Evolutionary conservation across 139 green algal species (phyloP), one percentile per base, ranked within the genome.

Genomic region (Chlorella sp.): DNA sequence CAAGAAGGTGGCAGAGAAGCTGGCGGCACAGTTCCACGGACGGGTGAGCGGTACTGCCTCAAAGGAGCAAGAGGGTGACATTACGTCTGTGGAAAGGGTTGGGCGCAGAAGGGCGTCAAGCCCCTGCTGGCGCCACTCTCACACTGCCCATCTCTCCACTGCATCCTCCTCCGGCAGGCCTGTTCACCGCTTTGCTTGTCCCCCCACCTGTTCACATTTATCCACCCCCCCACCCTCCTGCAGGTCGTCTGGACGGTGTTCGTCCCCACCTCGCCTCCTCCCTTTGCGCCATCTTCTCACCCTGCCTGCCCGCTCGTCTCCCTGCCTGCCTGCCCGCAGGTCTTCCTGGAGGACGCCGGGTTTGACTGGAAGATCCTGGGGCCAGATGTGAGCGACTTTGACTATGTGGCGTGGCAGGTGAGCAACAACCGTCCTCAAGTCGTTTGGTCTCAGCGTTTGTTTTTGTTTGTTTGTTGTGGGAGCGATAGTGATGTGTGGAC

Each of bases 281-380:
- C 48, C 48, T 57, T 5, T 9, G 48, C 48, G 48, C 48, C 48
- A 57, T 57, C 48, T 57, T 57, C 48, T 57, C 48, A 57, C 73
- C 73, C n/a, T 40, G 73, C 30, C 73, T 80, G 40, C 26, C 73
- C 73, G 40, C 26, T 37, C 73, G 18, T 36, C 28, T 84, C 4
- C 30, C 26, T 86, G 5, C 24, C 88, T 93, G n/a, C n/a, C 71
- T 53, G 5, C 16, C 77, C 88, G 26, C 93, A 97, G 93, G 92
- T 98, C 36, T 97, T 96, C 77, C 89, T 99, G 71, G 98, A 99
- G 93, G 98, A 99, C 88, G 98, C 98, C 1, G 98, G 98, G 2
- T 99, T 99, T 88, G 98, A 99, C 94, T 99, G 98, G 98, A 99
- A 99, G 94, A 95, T 99, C 24, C 93, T 99, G 64, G 97, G 97